Evolutionary conservation across 257 asterid genomes (phyloP).

Genomic region (Cordia subcordata): DNA sequence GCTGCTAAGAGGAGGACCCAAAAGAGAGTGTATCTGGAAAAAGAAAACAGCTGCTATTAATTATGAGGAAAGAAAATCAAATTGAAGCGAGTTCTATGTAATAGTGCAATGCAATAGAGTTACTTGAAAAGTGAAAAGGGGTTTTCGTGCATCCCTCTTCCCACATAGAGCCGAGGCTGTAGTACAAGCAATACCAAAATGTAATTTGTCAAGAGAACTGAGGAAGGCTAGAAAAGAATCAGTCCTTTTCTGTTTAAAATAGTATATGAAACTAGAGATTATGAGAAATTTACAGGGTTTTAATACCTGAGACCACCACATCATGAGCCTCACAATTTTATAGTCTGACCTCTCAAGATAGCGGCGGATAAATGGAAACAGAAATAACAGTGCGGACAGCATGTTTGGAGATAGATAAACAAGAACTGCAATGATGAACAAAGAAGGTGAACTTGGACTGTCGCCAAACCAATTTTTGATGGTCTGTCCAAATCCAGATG

Average conservation of each 20-base stretch:
- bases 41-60: constrained; percentile 18
- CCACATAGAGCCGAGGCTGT: constrained; percentile 98
- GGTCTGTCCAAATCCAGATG: constrained; percentile 69
- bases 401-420: constrained; percentile 86
- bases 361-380: constrained; percentile 84
- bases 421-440: constrained; percentile 73
- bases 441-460: constrained; percentile 67
- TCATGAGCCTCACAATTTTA: constrained; percentile 77
- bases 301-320: constrained; percentile 99
- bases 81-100: constrained; percentile 14
- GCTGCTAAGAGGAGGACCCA: constrained; percentile 95
- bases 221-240: constrained; percentile 2
- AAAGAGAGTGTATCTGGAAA: constrained; percentile 69
- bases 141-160: constrained; percentile 99
- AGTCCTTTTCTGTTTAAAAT: constrained; percentile 3
- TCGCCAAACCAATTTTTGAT: constrained; percentile 83
- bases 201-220: constrained; percentile 6
- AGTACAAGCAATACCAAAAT: constrained; percentile 7
- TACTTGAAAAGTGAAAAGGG: constrained; percentile 86
- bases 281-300: background rate
- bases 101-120: constrained; percentile 14
- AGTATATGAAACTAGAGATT: constrained; percentile 5
- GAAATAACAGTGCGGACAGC: constrained; percentile 75
- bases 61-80: constrained; percentile 8
- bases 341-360: constrained; percentile 81